Evolutionary conservation across 441 rosid genomes (phyloP), one percentile per base, ranked within the genome.

Genomic region (Adansonia madagascariensis): DNA sequence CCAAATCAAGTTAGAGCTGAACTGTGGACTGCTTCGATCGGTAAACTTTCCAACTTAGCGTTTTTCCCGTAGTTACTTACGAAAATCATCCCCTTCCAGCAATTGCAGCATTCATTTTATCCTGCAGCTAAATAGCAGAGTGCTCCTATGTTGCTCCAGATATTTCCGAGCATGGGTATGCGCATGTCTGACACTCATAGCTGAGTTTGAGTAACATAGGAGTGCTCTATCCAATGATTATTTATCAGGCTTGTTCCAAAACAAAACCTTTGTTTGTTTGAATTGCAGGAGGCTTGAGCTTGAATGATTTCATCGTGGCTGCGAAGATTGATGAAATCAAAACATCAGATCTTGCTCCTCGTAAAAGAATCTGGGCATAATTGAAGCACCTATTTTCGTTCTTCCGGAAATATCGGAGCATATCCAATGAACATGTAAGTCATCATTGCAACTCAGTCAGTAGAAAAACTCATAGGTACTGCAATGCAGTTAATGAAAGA

Each of bases 301-400:
- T 92, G 90, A 95, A 92, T 22, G 98, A 95, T 82, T 93, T 93
- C 86, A 89, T 93, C 6, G 77, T 92, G 27, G 99, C 99, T 27
- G 94, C 97, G 35, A 95, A 95, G 79, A 84, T 95, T n/a, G 98
- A 95, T 80, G 84, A 73, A 73, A 91, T 95, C 64, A 93, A 88
- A 86, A 93, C 97, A 77, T 90, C 97, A 15, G 99, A 95, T 87
- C 97, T 95, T 71, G 91, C 80, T 39, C 90, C 93, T 3, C 86
- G 85, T 77, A 95, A 89, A 85, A 85, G 98, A 79, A 83, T 76
- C 69, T 95, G 99, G 98, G 99, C 98, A 31, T 95, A 81, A 81
- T 2, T 44, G 60, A 69, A 68, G 41, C 65, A 3, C 52, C 14
- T 0, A 39, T 17, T 55, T 18, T 53, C 35, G 0, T 14, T 43